A percentile compares a stretch with the other conserved stretches of the same genome.
Evolutionary conservation across 2,329 filamentous ascomycete genomes (phyloP).

Genomic region (Huntiella decipiens): DNA sequence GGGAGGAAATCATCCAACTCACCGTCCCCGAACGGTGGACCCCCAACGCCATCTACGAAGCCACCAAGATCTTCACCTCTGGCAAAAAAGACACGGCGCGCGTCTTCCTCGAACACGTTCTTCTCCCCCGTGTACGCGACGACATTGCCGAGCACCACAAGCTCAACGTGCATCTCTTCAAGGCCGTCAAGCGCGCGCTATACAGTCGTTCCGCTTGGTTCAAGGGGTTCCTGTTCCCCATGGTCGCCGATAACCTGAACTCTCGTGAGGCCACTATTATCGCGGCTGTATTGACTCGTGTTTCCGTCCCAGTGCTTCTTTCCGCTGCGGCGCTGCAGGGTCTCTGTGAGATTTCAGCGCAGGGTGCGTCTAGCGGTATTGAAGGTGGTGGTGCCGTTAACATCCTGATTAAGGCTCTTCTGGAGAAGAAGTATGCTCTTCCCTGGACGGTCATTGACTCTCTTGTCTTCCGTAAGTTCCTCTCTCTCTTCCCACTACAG

Average conservation of each 20-base stretch:
- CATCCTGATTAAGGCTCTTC: slow-evolving; percentile 77
- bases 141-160: slow-evolving; percentile 91
- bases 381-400: slow-evolving; percentile 86
- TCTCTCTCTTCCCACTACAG: not conserved
- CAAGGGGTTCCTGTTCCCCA: slow-evolving; percentile 84
- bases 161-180: slow-evolving; percentile 88
- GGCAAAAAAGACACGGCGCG: slow-evolving; percentile 63
- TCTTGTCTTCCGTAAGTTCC: slow-evolving; percentile 47
- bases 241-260: slow-evolving; percentile 72
- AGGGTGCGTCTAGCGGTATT: slow-evolving; percentile 64
- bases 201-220: slow-evolving; percentile 95
- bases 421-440: slow-evolving; percentile 94
- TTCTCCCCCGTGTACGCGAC: slow-evolving; percentile 79
- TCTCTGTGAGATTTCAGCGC: slow-evolving; percentile 82
- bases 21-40: slow-evolving; percentile 63
- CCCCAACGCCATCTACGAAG: slow-evolving; percentile 64
- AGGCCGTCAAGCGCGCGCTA: slow-evolving; percentile 73
- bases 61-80: slow-evolving; percentile 82
- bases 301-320: slow-evolving; percentile 79
- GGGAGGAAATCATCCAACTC: slow-evolving; percentile 71
- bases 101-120: slow-evolving; percentile 67
- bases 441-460: slow-evolving; percentile 90
- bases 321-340: slow-evolving; percentile 81
- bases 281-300: slow-evolving; percentile 62
- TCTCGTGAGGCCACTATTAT: slow-evolving; percentile 84